Base-by-base conservation (phyloP, 148 eudicot genomes). In the Nyssa sinensis region DNA sequence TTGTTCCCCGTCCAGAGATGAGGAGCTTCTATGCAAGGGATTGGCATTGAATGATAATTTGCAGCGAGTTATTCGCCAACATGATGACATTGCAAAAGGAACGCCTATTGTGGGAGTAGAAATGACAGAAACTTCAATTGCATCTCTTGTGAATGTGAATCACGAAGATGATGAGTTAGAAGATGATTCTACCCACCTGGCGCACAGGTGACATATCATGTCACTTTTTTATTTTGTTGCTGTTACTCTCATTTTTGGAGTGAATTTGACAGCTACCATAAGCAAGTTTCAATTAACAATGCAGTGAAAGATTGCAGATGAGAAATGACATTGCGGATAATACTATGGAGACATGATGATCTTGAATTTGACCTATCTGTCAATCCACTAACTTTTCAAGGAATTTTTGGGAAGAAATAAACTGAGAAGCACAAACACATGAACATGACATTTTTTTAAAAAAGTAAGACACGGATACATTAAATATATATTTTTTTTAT, bases 91-190 rank as follows among this genome's bases (percentile, higher is more conserved):
- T 72, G 93, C 88, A 44, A 83, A 81, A 76, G 98, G 97, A 75
- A 81, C 78, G 60, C 57, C 83, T 19, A 27, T 70, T 58, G 78
- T 63, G 44, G 74, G 65, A 69, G 35, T 84, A 24, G 86, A 74
- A 72, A 27, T 74, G 6, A 65, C 35, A 73, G 82, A 81, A 77
- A 60, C 80, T 84, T 70, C 89, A 62, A 82, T 79, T 71, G 78
- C 80, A 75, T 86, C 96, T 74, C 82, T 87, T 75, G 77, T 88
- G 78, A 84, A 85, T 83, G 88, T 85, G 74, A 84, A 81, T 67
- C 88, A 88, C 32, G 98, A 94, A 79, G 97, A 92, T 63, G 98
- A 94, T 64, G 98, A 94, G 78, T 81, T 90, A n/a, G 98, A 94
- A 74, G 98, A 94, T 79, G 98, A 94, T 76, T 88, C 86, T 84